Evolutionary conservation across 2,329 filamentous ascomycete genomes (phyloP).

Genomic region (Botrytis deweyae): DNA sequence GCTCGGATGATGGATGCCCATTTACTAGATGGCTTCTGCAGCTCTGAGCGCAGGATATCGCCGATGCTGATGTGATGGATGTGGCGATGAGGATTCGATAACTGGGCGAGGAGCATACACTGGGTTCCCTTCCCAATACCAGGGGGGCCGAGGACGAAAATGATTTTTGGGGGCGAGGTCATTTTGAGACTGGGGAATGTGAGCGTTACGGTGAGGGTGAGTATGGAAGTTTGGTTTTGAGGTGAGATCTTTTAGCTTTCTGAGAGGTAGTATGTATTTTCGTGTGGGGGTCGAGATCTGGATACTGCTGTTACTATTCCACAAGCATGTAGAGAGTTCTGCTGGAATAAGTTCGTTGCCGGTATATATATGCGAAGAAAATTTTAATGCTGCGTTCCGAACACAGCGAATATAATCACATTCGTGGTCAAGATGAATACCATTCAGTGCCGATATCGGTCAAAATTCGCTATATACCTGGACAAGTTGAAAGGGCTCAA

Average conservation of each 20-base stretch:
- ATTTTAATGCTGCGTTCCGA: background rate
- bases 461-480: background rate
- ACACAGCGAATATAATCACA: background rate
- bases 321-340: background rate
- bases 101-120: background rate
- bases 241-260: background rate
- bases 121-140: slow-evolving; percentile 16
- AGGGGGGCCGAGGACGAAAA: slow-evolving; percentile 4
- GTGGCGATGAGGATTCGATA: background rate
- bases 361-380: background rate
- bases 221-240: background rate
- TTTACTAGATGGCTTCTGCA: background rate
- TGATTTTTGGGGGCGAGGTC: background rate
- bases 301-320: background rate
- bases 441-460: background rate
- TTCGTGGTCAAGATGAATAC: background rate
- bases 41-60: background rate
- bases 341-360: background rate
- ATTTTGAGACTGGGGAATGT: background rate
- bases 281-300: background rate
- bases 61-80: slow-evolving; percentile 13
- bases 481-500: background rate
- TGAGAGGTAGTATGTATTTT: background rate
- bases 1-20: background rate
- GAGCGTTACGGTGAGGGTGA: background rate